These are phyloP conservation scores for Corymbia maculata DNA, from an alignment of 345 rosid genomes.

Conservation along the genomic window DNA sequence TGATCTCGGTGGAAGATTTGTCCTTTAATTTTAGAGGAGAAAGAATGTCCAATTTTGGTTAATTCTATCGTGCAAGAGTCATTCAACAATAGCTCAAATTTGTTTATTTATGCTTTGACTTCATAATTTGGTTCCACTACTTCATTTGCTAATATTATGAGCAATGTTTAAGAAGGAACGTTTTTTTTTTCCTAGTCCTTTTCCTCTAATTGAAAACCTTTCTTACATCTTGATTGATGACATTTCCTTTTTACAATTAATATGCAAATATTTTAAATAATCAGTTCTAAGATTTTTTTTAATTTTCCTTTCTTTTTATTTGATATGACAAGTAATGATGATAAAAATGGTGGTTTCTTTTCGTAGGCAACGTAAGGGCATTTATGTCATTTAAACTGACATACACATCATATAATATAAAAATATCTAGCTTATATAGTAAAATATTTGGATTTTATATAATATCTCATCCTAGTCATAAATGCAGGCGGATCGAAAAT, in stretches of 20 bases:
- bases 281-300: background rate
- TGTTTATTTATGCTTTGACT: background rate
- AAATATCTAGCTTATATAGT: background rate
- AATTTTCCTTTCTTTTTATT: background rate
- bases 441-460: background rate
- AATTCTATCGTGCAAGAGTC: background rate
- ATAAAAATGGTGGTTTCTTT: background rate
- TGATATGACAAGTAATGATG: background rate
- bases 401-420: background rate
- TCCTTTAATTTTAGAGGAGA: background rate
- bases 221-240: background rate
- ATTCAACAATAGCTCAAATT: background rate
- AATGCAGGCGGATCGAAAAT: background rate
- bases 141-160: background rate
- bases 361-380: background rate
- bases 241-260: background rate
- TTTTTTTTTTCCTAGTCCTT: background rate
- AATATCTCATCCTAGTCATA: background rate
- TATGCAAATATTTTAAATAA: background rate
- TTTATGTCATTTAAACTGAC: background rate
- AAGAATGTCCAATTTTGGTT: background rate
- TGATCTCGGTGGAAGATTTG: no score
- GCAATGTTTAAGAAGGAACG: background rate
- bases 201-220: background rate
- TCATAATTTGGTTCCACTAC: background rate